These are phyloP conservation scores for Geotrichum australiense DNA, from an alignment of 1,139 yeast species.

Conservation along the genomic window DNA sequence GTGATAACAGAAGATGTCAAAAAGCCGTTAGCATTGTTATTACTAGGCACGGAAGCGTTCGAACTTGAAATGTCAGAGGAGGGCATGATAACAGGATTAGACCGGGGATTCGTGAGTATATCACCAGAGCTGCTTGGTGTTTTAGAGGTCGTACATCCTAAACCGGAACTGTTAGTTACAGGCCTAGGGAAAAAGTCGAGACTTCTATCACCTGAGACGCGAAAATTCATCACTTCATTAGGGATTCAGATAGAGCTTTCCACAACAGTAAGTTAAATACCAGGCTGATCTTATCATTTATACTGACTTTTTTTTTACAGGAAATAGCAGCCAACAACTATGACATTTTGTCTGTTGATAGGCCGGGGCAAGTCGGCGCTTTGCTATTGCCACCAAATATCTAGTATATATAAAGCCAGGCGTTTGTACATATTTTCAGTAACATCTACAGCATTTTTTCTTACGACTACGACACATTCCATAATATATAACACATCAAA, in stretches of 20 bases:
- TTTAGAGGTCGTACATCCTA: slow-evolving; percentile 57
- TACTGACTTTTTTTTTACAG: slow-evolving; percentile 17
- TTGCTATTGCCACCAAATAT: slow-evolving; percentile 64
- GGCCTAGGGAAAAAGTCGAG: slow-evolving; percentile 65
- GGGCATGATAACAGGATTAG: slow-evolving; percentile 29
- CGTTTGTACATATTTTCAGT: background rate
- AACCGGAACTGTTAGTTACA: slow-evolving; percentile 66
- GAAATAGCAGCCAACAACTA: slow-evolving; percentile 62
- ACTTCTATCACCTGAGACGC: slow-evolving; percentile 51
- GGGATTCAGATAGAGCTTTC: slow-evolving; percentile 68
- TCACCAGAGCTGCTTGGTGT: slow-evolving; percentile 41
- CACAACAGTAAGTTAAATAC: slow-evolving; percentile 40
- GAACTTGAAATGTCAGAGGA: slow-evolving; percentile 43
- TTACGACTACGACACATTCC: too few relatives aligned
- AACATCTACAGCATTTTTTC: background rate
- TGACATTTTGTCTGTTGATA: slow-evolving; percentile 71
- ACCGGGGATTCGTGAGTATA: slow-evolving; percentile 34
- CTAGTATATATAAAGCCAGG: slow-evolving; percentile 27
- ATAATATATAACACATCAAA: too few relatives aligned
- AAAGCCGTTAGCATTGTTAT: slow-evolving; percentile 47
- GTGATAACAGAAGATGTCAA: slow-evolving; percentile 45
- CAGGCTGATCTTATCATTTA: background rate
- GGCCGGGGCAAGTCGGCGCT: slow-evolving; percentile 67
- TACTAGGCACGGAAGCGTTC: slow-evolving; percentile 56
- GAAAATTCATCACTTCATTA: slow-evolving; percentile 43